A percentile compares a stretch with the other conserved stretches of the same genome.
Evolutionary conservation across 2,329 filamentous ascomycete genomes (phyloP).

Genomic region (Cadophora sp.): DNA sequence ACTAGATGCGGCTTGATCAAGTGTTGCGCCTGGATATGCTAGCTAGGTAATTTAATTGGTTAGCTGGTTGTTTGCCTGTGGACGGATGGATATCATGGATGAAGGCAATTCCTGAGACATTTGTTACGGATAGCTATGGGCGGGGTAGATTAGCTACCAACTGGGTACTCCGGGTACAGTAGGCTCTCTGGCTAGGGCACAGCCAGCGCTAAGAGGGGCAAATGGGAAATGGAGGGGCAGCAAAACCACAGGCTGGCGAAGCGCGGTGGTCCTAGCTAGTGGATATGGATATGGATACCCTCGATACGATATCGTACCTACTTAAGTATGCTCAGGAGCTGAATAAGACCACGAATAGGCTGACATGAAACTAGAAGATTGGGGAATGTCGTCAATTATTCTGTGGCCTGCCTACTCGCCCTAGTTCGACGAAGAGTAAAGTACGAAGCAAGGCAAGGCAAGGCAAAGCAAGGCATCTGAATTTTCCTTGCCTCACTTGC

Average conservation of each 20-base stretch:
- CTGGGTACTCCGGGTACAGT: too few species aligned
- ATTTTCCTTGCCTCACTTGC: too few species aligned
- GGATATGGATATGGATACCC: too few species aligned
- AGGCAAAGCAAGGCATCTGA: not conserved
- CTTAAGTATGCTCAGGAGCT: not conserved
- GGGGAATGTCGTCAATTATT: too few species aligned
- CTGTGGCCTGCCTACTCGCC: not conserved
- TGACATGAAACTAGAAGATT: not conserved
- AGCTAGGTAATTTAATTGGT: too few species aligned
- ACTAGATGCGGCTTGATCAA: not conserved
- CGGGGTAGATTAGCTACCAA: constrained; percentile 4
- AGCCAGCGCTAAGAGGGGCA: constrained; percentile 4
- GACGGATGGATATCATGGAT: not conserved
- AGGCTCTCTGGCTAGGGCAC: not conserved
- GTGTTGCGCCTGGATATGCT: too few species aligned
- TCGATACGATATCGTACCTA: too few species aligned
- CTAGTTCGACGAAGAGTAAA: not conserved
- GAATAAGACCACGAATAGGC: not conserved
- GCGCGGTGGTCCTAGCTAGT: not conserved
- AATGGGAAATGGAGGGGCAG: not conserved
- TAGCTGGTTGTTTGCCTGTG: too few species aligned
- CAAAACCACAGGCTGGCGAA: constrained; percentile 6
- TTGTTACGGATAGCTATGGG: not conserved
- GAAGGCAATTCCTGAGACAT: not conserved
- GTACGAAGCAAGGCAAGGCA: not conserved